Evolutionary conservation across 257 asterid species (phyloP).

Genomic region (Datura wrightii): DNA sequence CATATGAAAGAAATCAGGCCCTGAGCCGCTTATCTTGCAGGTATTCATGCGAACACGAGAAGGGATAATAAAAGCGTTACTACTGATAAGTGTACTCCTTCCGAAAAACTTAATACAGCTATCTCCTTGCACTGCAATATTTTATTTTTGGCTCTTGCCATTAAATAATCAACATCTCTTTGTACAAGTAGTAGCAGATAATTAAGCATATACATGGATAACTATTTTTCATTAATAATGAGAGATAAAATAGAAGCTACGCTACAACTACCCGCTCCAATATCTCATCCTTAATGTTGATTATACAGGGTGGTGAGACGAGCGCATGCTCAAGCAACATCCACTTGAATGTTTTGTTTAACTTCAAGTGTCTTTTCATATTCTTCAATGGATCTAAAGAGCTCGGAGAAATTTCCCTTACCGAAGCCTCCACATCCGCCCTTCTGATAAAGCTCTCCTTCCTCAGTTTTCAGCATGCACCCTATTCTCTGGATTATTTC

Average conservation of each 20-base stretch:
- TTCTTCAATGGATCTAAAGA: constrained; percentile 86
- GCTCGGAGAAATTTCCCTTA: constrained; percentile 92
- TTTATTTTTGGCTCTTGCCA: background rate
- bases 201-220: background rate
- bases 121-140: background rate
- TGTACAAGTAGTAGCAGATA: background rate
- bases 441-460: constrained; percentile 75
- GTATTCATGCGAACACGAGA: too few relatives aligned
- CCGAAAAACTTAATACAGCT: background rate
- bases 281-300: background rate
- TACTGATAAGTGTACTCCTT: background rate
- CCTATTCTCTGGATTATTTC: constrained; percentile 27
- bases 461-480: constrained; percentile 22
- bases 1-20: too few relatives aligned
- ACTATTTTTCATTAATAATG: background rate
- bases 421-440: constrained; percentile 99
- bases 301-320: background rate
- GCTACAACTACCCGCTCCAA: background rate
- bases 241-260: background rate
- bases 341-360: constrained; percentile 40
- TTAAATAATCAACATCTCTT: background rate
- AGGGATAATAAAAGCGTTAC: too few relatives aligned
- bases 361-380: constrained; percentile 87
- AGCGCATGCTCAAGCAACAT: background rate
- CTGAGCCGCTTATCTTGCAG: too few relatives aligned